These are phyloP conservation scores for Tolypocladium pustulatum DNA, from an alignment of 2,329 filamentous ascomycete species.

Conservation along the genomic window DNA sequence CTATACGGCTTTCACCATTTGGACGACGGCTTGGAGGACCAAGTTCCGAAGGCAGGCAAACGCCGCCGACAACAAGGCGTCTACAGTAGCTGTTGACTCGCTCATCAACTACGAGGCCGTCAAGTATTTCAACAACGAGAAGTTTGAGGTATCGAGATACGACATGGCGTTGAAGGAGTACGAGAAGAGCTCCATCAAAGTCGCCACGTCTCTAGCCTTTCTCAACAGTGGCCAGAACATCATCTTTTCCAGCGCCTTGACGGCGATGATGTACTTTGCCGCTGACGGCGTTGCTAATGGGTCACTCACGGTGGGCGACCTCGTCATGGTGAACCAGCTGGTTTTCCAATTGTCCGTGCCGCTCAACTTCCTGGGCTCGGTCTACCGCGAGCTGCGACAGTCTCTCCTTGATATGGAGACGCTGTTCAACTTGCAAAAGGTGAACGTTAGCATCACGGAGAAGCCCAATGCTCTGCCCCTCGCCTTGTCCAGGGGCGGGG, in stretches of 20 bases:
- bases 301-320: slow-evolving; percentile 77
- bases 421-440: slow-evolving; percentile 92
- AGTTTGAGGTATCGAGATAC: slow-evolving; percentile 84
- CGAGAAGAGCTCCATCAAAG: slow-evolving; percentile 91
- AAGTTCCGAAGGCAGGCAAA: slow-evolving; percentile 94
- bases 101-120: slow-evolving; percentile 98
- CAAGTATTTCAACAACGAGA: slow-evolving; percentile 99
- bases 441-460: slow-evolving; percentile 81
- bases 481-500: slow-evolving; percentile 62
- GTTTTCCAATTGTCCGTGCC: slow-evolving; percentile 97
- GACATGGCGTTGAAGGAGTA: slow-evolving; percentile 79
- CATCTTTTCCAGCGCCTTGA: slow-evolving; percentile 90
- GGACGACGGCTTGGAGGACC: slow-evolving; percentile 92
- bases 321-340: slow-evolving; percentile 98
- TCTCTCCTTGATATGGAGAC: slow-evolving; percentile 98
- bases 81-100: slow-evolving; percentile 91
- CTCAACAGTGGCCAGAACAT: slow-evolving; percentile 94
- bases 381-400: slow-evolving; percentile 91
- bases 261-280: slow-evolving; percentile 96
- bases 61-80: slow-evolving; percentile 89
- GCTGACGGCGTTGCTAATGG: slow-evolving; percentile 79
- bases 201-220: slow-evolving; percentile 84
- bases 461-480: slow-evolving; percentile 63
- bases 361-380: slow-evolving; percentile 94
- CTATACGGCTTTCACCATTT: slow-evolving; percentile 94